Conservation (phyloP, 139 green algal genomes). For the Chlorella ohadii region DNA sequence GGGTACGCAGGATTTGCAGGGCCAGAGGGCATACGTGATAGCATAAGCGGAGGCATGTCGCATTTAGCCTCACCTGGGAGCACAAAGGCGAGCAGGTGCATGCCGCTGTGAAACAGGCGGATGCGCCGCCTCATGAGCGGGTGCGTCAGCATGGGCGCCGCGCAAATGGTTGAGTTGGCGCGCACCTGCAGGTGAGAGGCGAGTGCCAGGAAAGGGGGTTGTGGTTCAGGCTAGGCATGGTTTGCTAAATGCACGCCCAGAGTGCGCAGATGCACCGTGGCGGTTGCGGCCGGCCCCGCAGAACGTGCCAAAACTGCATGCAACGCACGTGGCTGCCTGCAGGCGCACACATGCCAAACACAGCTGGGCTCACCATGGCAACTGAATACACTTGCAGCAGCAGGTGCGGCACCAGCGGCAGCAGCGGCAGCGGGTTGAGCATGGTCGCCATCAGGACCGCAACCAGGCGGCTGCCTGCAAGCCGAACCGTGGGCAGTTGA, state of each 20-base stretch:
- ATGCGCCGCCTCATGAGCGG: not conserved
- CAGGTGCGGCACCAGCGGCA: not conserved
- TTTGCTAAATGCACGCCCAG: too few relatives aligned
- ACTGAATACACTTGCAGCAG: constrained; percentile 1
- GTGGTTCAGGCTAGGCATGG: too few relatives aligned
- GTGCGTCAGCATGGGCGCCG: not conserved
- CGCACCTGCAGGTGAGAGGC: not conserved
- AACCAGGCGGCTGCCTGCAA: not conserved
- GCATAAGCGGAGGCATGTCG: too few relatives aligned
- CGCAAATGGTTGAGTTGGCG: not conserved
- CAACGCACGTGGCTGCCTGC: too few relatives aligned
- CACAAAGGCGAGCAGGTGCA: not conserved
- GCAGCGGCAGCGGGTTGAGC: constrained; percentile 15
- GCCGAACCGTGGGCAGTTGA: not conserved
- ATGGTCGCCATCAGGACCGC: not conserved
- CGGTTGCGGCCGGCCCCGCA: too few relatives aligned
- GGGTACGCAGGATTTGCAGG: not conserved
- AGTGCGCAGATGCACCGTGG: too few relatives aligned
- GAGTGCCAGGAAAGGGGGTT: too few relatives aligned
- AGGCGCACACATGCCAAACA: too few relatives aligned
- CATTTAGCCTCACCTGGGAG: not conserved
- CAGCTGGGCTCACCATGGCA: not conserved
- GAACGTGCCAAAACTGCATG: too few relatives aligned
- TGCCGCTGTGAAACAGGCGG: not conserved
- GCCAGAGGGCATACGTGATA: too few relatives aligned